A percentile compares a stretch with the other conserved stretches of the same genome.
Evolutionary conservation across 225 moss, liverwort and hornwort genomes (phyloP).

Genomic region (Bryum argenteum): DNA sequence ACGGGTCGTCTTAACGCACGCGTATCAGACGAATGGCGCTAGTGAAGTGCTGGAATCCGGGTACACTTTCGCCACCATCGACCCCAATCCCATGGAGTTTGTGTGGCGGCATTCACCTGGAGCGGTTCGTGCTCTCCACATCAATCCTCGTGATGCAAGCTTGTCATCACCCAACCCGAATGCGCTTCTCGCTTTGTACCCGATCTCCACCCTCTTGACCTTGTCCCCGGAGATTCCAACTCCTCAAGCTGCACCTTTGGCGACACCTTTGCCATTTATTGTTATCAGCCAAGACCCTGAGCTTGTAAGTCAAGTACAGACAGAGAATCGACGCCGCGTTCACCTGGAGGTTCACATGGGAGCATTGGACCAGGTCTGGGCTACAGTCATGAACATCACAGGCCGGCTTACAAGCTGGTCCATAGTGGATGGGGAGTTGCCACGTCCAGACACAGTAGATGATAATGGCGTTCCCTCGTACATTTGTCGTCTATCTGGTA

Average conservation of each 20-base stretch:
- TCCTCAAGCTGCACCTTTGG: slow-evolving; percentile 32
- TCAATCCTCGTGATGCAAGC: slow-evolving; percentile 51
- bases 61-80: slow-evolving; percentile 84
- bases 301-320: slow-evolving; percentile 11
- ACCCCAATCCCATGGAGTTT: slow-evolving; percentile 85
- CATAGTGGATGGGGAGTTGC: slow-evolving; percentile 75
- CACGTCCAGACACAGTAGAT: slow-evolving; percentile 53
- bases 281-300: slow-evolving; percentile 38
- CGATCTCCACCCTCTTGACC: slow-evolving; percentile 76
- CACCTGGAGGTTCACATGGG: slow-evolving; percentile 82
- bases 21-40: slow-evolving; percentile 69
- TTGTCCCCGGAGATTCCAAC: slow-evolving; percentile 71
- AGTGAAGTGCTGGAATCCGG: slow-evolving; percentile 57
- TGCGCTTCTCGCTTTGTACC: slow-evolving; percentile 79
- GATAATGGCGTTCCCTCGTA: slow-evolving; percentile 70
- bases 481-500: slow-evolving; percentile 82
- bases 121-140: slow-evolving; percentile 51
- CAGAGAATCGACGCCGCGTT: slow-evolving; percentile 47
- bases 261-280: slow-evolving; percentile 58
- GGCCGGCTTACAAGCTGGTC: slow-evolving; percentile 85
- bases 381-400: slow-evolving; percentile 87
- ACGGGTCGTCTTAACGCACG: slow-evolving; percentile 79
- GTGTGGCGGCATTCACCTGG: slow-evolving; percentile 83
- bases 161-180: slow-evolving; percentile 60
- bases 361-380: slow-evolving; percentile 80